Base-by-base conservation (phyloP, 1,139 yeast genomes). In the Pichiaceae sp. region DNA sequence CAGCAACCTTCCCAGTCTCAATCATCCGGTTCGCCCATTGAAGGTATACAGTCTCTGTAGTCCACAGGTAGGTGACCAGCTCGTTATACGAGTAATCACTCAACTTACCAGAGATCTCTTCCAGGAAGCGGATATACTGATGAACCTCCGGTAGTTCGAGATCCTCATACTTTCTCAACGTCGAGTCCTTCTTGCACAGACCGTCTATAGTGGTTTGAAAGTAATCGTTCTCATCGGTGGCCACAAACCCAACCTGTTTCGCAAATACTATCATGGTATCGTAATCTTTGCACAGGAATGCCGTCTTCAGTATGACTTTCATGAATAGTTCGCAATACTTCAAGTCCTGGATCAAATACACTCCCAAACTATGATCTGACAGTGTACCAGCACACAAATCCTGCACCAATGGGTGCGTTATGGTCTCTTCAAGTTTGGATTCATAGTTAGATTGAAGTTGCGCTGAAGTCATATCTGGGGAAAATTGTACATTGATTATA, bases 401-500 rank as follows among this genome's bases (percentile, higher is more conserved):
- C 15, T 24, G 14, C 6, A 32, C 30, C 11, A 32, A 16, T 7
- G 21, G 35, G 18, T 32, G 35, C 15, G 14, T 18, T 14, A 26
- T 17, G 12, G 35, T 14, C 7, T 12, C n/a, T 6, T 25, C 23
- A 14, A 24, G 25, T 4, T 16, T 17, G 14, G 21, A 11, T 2
- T 18, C 16, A 23, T 32, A 32, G 4, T 17, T 11, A 8, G 16
- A 9, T 14, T 25, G 24, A 8, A 32, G 21, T 2, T 32, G n/a
- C 23, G 24, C 35, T 21, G 25, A 8, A 21, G 25, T 21, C n/a
- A 21, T 21, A 21, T 21, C 15, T 25, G 16, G 20, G 14, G 21
- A 21, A 11, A 7, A 21, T 7, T 11, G 7, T 21, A 21, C 24
- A 9, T 23, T 20, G 12, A 32, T 44, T 60, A 72, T 38, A 82